phyloP scores from a whole-genome alignment of 2,329 filamentous ascomycete species.

The Endothia cerciana region DNA sequence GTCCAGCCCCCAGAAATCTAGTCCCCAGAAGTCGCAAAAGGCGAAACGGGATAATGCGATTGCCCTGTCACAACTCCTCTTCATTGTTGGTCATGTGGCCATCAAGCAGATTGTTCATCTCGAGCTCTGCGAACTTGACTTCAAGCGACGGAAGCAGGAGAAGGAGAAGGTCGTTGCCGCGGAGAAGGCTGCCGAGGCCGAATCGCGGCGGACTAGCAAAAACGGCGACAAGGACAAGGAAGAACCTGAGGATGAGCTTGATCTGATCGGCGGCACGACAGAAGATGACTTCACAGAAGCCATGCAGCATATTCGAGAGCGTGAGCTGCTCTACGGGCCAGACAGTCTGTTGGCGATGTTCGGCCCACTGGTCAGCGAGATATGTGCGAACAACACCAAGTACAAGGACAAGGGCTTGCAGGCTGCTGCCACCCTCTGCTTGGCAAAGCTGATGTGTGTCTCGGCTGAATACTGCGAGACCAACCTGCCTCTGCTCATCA shows the following conservation, averaged over 20 bases:
- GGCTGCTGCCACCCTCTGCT: conserved; percentile 88
- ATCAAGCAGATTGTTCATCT: conserved; percentile 99
- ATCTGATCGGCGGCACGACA: conserved; percentile 94
- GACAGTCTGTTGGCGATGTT: conserved; percentile 87
- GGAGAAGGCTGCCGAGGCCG: conserved; percentile 46
- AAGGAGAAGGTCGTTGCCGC: conserved; percentile 71
- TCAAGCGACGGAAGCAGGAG: conserved; percentile 93
- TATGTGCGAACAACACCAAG: conserved; percentile 91
- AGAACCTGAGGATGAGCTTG: conserved; percentile 83
- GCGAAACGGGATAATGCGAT: conserved; percentile 69
- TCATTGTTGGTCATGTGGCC: conserved; percentile 93
- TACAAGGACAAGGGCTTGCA: conserved; percentile 91
- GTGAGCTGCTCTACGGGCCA: conserved; percentile 80
- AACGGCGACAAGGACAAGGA: conserved; percentile 50
- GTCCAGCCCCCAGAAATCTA: conserved; percentile 23
- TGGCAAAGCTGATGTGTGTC: conserved; percentile 99
- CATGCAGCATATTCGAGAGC: conserved; percentile 81
- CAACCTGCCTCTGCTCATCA: conserved; percentile 91
- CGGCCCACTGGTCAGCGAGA: conserved; percentile 87
- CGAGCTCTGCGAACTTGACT: conserved; percentile 95
- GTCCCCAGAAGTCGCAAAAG: conserved; percentile 34
- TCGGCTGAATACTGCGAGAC: conserved; percentile 94
- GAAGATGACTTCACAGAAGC: conserved; percentile 92
- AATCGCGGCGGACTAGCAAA: conserved; percentile 36
- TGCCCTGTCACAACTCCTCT: conserved; percentile 85